phyloP scores from a whole-genome alignment of 2,329 filamentous ascomycete genomes.

The Botrytis paeoniae region DNA sequence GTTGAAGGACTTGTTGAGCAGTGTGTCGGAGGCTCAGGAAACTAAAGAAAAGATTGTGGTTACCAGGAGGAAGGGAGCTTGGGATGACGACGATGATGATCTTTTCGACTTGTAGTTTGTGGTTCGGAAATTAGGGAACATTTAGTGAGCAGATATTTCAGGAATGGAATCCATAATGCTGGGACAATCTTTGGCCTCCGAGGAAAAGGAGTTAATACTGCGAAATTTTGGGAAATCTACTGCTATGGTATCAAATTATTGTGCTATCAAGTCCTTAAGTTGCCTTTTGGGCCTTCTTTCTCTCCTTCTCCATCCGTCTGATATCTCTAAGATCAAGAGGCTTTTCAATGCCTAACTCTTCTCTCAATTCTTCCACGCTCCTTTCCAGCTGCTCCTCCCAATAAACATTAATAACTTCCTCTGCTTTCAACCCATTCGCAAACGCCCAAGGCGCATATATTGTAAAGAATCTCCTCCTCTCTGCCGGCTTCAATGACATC shows the following conservation, averaged over 20 bases:
- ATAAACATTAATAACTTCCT: constrained; percentile 91
- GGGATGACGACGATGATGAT: constrained; percentile 81
- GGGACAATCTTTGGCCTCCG: not conserved
- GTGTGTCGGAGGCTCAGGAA: constrained; percentile 75
- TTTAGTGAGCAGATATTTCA: not conserved
- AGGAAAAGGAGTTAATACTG: constrained; percentile 8
- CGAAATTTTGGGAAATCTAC: constrained; percentile 4
- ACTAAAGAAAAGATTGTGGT: constrained; percentile 82
- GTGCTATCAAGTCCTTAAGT: constrained; percentile 33
- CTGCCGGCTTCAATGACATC: constrained; percentile 59
- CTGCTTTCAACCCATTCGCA: constrained; percentile 70
- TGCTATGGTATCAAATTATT: constrained; percentile 9
- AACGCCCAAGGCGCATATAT: constrained; percentile 90
- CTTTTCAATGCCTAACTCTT: constrained; percentile 76
- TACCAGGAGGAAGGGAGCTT: constrained; percentile 78
- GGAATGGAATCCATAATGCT: not conserved
- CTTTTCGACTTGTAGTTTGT: constrained; percentile 53
- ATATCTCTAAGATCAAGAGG: constrained; percentile 83
- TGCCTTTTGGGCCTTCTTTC: constrained; percentile 58
- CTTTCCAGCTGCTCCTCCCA: constrained; percentile 94
- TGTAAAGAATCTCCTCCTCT: constrained; percentile 64
- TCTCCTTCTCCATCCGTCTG: constrained; percentile 65
- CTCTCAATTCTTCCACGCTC: constrained; percentile 73
- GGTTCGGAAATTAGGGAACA: not conserved
- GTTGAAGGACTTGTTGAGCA: constrained; percentile 85